Base-by-base conservation (phyloP, 108 stramenopile genomes). In the Skeletonema grethae region DNA sequence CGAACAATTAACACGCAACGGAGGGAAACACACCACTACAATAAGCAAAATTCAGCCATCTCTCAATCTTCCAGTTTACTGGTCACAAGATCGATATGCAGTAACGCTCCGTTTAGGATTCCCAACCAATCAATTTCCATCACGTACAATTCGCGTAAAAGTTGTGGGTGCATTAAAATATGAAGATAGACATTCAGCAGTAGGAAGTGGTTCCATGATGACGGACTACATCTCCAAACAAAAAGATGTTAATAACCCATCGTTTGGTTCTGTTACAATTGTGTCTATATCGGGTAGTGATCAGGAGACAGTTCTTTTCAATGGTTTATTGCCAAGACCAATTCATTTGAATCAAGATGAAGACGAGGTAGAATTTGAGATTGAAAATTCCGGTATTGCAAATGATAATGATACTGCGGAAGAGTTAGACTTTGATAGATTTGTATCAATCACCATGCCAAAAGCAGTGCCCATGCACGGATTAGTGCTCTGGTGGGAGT, bases 401-500 rank as follows among this genome's bases (percentile, higher is more conserved):
- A 65, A 35, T 15, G 22, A 11, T n/a, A 20, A 34, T 50, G 8
- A 11, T 25, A 5, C 9, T 43, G 13, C 0, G 7, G 50, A 20
- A 28, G 50, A 53, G 50, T 9, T 22, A 53, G 24, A 22, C 8
- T 70, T 57, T 58, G 58, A 56, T 13, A 81, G 70, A 62, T 70
- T 81, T 59, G 73, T 81, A 2, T 35, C 59, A 2, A 61, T 81
- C 6, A 31, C 36, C 2, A 24, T 81, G 20, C 65, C 80, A 2
- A 81, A 81, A 50, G 80, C 80, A 31, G 73, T 81, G 34, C 80
- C 73, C n/a, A 81, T 81, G 80, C 62, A 69, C 18, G 80, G 80
- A 7, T 70, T 81, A 68, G 48, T 69, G 31, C 46, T 75, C 8
- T 81, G 73, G 80, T 81, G 73, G 80, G 80, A 81, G 32, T 55